phyloP scores from a whole-genome alignment of 371 early-diverging fungal genomes.

The Quaeritorhiza haematococci region DNA sequence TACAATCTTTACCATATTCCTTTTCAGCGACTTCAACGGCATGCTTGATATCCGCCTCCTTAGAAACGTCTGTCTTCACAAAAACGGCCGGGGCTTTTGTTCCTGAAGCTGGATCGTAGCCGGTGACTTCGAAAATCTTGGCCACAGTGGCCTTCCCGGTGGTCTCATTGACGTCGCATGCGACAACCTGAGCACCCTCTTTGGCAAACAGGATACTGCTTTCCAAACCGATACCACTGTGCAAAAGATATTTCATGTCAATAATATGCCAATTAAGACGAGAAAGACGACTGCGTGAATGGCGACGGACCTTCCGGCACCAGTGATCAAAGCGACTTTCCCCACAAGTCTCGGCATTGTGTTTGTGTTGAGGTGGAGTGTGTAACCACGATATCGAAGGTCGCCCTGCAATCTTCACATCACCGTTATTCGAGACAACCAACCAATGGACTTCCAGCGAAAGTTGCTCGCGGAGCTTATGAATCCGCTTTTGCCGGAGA shows the following conservation, averaged over 20 bases:
- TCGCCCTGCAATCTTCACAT: not conserved
- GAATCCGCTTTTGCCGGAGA: conserved; percentile 65
- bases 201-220: conserved; percentile 69
- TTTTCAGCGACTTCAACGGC: conserved; percentile 65
- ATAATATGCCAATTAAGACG: not conserved
- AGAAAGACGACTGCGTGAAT: not conserved
- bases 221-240: conserved; percentile 80
- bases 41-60: conserved; percentile 66
- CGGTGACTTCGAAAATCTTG: conserved; percentile 54
- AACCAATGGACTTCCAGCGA: conserved; percentile 59
- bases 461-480: conserved; percentile 75
- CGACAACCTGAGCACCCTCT: conserved; percentile 78
- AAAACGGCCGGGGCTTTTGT: conserved; percentile 22
- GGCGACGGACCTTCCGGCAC: conserved; percentile 61
- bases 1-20: conserved; percentile 53
- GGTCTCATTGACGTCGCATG: conserved; percentile 66
- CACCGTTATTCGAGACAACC: not conserved
- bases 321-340: conserved; percentile 85
- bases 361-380: too few species aligned
- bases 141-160: conserved; percentile 45
- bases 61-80: conserved; percentile 62
- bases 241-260: not conserved
- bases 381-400: too few species aligned
- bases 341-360: conserved; percentile 46
- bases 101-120: conserved; percentile 6